phyloP scores from a whole-genome alignment of 441 rosid species.

The Syzygium malaccense region DNA sequence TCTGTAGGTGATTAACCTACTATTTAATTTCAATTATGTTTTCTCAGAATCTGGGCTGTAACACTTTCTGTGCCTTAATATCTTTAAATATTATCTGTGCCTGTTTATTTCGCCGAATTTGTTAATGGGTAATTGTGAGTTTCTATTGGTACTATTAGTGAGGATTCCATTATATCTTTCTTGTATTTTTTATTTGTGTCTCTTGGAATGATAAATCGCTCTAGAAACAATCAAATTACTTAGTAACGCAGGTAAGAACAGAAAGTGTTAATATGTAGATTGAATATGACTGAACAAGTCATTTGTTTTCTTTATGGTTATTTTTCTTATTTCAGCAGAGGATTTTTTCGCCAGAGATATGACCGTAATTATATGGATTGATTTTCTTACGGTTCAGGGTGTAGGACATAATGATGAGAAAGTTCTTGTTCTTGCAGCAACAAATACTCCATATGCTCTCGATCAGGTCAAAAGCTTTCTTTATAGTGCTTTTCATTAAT shows the following conservation, averaged over 20 bases:
- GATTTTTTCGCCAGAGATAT: not conserved
- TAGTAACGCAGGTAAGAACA: not conserved
- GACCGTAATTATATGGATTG: not conserved
- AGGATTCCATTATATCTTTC: not conserved
- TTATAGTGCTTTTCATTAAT: constrained; percentile 2
- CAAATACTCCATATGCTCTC: constrained; percentile 94
- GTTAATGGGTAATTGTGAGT: not conserved
- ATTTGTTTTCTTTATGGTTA: not conserved
- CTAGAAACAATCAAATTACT: not conserved
- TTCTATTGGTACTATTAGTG: not conserved
- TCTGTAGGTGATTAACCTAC: not conserved
- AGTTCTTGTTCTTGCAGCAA: constrained; percentile 98
- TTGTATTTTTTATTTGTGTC: not conserved
- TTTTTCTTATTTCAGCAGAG: not conserved
- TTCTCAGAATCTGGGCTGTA: not conserved
- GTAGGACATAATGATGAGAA: constrained; percentile 92
- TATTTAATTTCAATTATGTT: not conserved
- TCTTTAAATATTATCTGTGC: not conserved
- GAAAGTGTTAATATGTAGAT: not conserved
- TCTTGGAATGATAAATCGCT: not conserved
- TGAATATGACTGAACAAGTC: not conserved
- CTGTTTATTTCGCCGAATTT: not conserved
- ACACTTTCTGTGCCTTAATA: not conserved
- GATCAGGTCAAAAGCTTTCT: constrained; percentile 61
- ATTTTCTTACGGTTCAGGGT: constrained; percentile 47